Evolutionary conservation across 805 yeast genomes (phyloP), one percentile per base, ranked within the genome.

Genomic region (Candida orba): DNA sequence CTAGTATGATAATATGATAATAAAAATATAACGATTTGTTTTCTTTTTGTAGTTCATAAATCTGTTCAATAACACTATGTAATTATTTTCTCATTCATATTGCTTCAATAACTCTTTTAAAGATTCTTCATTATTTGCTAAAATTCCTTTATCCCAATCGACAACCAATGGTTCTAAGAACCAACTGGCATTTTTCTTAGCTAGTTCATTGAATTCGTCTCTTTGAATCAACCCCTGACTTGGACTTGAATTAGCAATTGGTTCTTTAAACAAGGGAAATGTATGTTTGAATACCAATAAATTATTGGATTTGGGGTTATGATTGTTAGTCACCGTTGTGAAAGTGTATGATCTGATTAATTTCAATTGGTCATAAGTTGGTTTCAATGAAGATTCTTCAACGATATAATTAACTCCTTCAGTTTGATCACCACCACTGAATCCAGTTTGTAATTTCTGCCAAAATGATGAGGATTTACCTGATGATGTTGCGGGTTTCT

Each of bases 121-220:
- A 3, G 68, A 60, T 6, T 60, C 53, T 39, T 66, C 70, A 50
- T 75, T 69, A 34, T 73, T 69, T 2, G 85, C 84, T 22, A 78
- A 64, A 56, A 67, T 55, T 40, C 72, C 70, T 51, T 76, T 69
- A 49, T 74, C 77, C 84, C 85, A 80, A 59, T 80, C 84, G 14
- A 80, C 81, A 15, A 78, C 64, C 36, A 77, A 60, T 1, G 82
- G 82, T 1, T 70, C 64, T 4, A 52, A 65, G 49, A 61, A 68
- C 49, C 56, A 49, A 15, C 31, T 33, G 8, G 37, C 32, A 8
- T 34, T 25, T 47, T 12, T 27, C 29, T 54, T 25, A 34, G 38
- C 23, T 45, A 52, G 51, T 34, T 47, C 32, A 1, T 45, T 25
- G 20, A 43, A 53, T 13, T 48, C 46, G 7, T 44, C 44, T 22